These are phyloP conservation scores for Agaricus subrufescens DNA, from an alignment of 768 basidiomycete species.

Conservation along the genomic window DNA sequence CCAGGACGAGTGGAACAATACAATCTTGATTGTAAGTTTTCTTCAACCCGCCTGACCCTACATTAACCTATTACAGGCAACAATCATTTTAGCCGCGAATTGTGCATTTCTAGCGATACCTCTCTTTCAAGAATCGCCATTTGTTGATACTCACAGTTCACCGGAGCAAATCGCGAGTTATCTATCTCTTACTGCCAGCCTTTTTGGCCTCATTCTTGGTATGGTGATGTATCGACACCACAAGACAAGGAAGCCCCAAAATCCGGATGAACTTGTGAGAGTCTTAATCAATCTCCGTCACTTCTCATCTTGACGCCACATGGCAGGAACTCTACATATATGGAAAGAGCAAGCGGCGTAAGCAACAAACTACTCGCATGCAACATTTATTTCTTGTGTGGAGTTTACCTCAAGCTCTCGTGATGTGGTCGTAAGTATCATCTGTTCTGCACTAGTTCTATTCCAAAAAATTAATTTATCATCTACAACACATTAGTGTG, in stretches of 20 bases:
- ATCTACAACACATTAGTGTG: not conserved
- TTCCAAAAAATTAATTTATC: not conserved
- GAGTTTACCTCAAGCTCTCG: slow-evolving; percentile 7
- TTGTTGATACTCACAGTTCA: not conserved
- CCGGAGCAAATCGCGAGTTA: slow-evolving; percentile 6
- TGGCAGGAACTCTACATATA: not conserved
- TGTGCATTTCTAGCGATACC: slow-evolving; percentile 7
- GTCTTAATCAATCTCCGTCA: not conserved
- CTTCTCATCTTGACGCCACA: not conserved
- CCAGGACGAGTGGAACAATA: slow-evolving; percentile 2
- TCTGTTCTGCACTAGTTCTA: not conserved
- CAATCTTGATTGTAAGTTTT: not conserved
- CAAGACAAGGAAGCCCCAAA: not conserved
- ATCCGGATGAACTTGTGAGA: not conserved
- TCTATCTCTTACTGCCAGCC: not conserved
- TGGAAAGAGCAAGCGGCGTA: not conserved
- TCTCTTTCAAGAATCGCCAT: not conserved
- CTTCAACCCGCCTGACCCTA: not conserved
- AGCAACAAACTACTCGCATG: not conserved
- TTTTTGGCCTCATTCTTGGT: slow-evolving; percentile 6
- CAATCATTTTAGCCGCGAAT: slow-evolving; percentile 6
- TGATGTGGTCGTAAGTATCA: slow-evolving; percentile 6
- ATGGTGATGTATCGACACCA: slow-evolving; percentile 6
- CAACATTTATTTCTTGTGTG: slow-evolving; percentile 4
- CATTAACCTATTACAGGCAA: not conserved